Base-by-base conservation (phyloP, 2,329 filamentous ascomycete species). In the Biscogniauxia mediterranea region DNA sequence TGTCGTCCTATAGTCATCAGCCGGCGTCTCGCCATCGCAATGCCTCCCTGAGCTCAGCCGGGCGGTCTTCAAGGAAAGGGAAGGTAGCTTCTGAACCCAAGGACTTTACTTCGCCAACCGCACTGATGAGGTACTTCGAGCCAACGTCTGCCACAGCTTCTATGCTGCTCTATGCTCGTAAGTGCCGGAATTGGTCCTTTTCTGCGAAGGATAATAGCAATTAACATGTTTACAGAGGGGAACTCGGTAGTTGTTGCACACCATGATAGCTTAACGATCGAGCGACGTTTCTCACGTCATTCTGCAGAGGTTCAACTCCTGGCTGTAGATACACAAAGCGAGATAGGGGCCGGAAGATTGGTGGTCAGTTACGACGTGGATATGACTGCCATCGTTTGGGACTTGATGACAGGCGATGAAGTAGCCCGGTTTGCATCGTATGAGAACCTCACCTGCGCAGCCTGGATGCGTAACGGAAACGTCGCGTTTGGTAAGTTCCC, bases 391-490 rank as follows among this genome's bases (percentile, higher is more conserved):
- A 97, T 98, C 72, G 92, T 98, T 7, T 99, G 95, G 95, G 94
- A 99, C 77, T 83, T 97, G 63, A 87, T 96, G 79, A 96, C 92
- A 0, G 95, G 95, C 55, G 88, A 93, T 62, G 93, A 97, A 76
- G 85, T 97, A 61, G 89, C 94, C 49, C 86, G 93, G n/a, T 98
- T 98, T 78, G 89, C 89, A 23, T 95, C 93, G 0, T 97, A 96
- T 72, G 92, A 96, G 71, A 86, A 91, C 67, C 84, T 98, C 65
- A 89, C 88, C 21, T 89, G 92, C 28, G 94, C 93, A 46, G 84
- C 91, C 13, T 99, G 95, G 92, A 97, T 99, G 93, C 86, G 89
- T 52, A 97, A 97, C 78, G 95, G 95, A 58, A 96, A 97, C 78
- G 89, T 99, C 67, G 94, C 92, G 46, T 98, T 98, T 81, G 95